These are phyloP conservation scores for Bonia amplexicaulis DNA, from an alignment of 176 grass and related monocot genomes.

Conservation along the genomic window DNA sequence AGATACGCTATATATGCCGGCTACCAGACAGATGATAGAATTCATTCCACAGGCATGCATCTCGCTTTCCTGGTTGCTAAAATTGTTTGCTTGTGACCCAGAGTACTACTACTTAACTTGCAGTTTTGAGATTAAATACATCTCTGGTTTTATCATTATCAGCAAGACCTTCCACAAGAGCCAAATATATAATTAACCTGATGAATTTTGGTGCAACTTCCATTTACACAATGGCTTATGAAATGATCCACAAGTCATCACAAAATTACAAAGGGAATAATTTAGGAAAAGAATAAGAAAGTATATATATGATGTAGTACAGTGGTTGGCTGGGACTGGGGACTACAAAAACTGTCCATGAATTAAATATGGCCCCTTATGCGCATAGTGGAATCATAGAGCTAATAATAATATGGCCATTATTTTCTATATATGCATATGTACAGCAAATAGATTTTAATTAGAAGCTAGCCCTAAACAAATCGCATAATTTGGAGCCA, in stretches of 20 bases:
- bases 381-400: not conserved
- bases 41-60: constrained; percentile 26
- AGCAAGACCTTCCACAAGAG: not conserved
- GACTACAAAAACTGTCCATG: constrained; percentile 10
- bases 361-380: constrained; percentile 7
- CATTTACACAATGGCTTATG: not conserved
- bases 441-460: constrained; percentile 8
- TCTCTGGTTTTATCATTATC: not conserved
- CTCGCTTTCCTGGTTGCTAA: constrained; percentile 22
- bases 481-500: constrained; percentile 9
- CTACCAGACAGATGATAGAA: constrained; percentile 19
- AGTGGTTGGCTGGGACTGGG: not conserved
- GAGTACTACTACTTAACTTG: not conserved
- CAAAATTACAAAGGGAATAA: not conserved
- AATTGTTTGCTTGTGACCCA: constrained; percentile 5
- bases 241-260: not conserved
- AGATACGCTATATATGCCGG: constrained; percentile 14
- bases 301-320: not conserved
- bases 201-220: not conserved
- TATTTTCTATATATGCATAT: not conserved
- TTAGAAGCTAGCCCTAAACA: constrained; percentile 5
- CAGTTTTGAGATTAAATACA: not conserved
- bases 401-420: not conserved
- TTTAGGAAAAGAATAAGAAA: not conserved
- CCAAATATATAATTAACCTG: not conserved